Conservation (phyloP, 1,139 yeast species). For the Pichia sp. region DNA sequence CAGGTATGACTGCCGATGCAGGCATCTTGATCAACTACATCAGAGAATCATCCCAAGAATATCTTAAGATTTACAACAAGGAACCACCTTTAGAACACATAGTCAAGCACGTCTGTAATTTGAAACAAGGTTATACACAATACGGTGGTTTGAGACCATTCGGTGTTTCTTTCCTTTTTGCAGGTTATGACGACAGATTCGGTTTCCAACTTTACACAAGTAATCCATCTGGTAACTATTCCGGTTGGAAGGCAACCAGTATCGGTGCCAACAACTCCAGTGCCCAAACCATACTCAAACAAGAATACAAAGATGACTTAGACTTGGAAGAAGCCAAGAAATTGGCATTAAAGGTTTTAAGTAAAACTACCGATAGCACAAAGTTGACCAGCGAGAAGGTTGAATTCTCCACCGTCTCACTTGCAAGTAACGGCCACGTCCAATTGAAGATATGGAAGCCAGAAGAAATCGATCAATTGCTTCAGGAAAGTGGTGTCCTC, state of each 20-base stretch:
- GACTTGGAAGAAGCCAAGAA: slow-evolving; percentile 78
- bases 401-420: slow-evolving; percentile 80
- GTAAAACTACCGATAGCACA: slow-evolving; percentile 92
- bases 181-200: slow-evolving; percentile 90
- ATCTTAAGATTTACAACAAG: slow-evolving; percentile 83
- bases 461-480: slow-evolving; percentile 41
- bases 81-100: slow-evolving; percentile 90
- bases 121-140: slow-evolving; percentile 97
- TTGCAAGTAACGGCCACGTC: slow-evolving; percentile 48
- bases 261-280: slow-evolving; percentile 97
- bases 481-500: slow-evolving; percentile 61
- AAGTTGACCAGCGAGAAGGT: slow-evolving; percentile 83
- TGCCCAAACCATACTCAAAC: slow-evolving; percentile 93
- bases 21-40: slow-evolving; percentile 87
- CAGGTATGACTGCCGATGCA: slow-evolving; percentile 98
- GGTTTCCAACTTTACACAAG: slow-evolving; percentile 93
- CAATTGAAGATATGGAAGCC: slow-evolving; percentile 79
- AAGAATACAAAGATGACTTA: slow-evolving; percentile 87
- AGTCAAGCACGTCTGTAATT: slow-evolving; percentile 86
- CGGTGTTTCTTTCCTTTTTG: slow-evolving; percentile 95
- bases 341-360: slow-evolving; percentile 85
- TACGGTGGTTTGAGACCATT: slow-evolving; percentile 99
- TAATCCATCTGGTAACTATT: slow-evolving; percentile 96
- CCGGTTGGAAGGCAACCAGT: slow-evolving; percentile 98
- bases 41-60: slow-evolving; percentile 80